These are phyloP conservation scores for Leccinum incarnatum DNA, from an alignment of 768 basidiomycete genomes.

Conservation along the genomic window DNA sequence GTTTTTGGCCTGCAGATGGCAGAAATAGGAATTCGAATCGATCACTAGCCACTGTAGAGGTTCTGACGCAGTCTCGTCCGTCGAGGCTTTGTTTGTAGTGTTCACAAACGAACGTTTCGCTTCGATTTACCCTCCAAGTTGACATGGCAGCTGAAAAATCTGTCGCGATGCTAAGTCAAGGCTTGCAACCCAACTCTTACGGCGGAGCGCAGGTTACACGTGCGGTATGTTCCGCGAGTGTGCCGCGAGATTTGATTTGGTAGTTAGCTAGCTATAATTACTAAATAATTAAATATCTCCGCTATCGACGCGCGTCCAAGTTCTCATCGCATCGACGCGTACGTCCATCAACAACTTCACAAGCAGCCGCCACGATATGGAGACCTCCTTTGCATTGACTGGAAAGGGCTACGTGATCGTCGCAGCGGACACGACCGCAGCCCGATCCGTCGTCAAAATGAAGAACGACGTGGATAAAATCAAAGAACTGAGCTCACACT, in stretches of 20 bases:
- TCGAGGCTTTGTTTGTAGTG: neutral
- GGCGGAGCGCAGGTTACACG: neutral
- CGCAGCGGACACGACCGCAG: constrained; percentile 86
- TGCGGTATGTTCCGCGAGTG: neutral
- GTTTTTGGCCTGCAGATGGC: neutral
- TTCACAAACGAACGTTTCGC: neutral
- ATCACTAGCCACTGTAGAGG: too few species aligned
- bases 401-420: constrained; percentile 94
- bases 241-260: neutral
- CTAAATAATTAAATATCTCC: constrained; percentile 8
- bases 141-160: neutral
- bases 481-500: constrained; percentile 83
- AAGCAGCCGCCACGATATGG: constrained; percentile 52
- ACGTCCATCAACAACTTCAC: constrained; percentile 2
- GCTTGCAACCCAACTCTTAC: neutral
- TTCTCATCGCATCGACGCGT: constrained; percentile 18
- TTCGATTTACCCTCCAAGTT: neutral
- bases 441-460: constrained; percentile 96
- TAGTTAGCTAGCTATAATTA: neutral
- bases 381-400: constrained; percentile 85
- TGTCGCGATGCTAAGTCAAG: neutral
- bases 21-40: neutral
- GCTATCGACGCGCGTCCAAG: constrained; percentile 29
- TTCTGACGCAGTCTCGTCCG: too few species aligned
- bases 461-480: constrained; percentile 97